Percentiles rank a stretch among this genome's conserved stretches.
phyloP scores from a whole-genome alignment of 345 rosid genomes.

The Trapa bicornis region DNA sequence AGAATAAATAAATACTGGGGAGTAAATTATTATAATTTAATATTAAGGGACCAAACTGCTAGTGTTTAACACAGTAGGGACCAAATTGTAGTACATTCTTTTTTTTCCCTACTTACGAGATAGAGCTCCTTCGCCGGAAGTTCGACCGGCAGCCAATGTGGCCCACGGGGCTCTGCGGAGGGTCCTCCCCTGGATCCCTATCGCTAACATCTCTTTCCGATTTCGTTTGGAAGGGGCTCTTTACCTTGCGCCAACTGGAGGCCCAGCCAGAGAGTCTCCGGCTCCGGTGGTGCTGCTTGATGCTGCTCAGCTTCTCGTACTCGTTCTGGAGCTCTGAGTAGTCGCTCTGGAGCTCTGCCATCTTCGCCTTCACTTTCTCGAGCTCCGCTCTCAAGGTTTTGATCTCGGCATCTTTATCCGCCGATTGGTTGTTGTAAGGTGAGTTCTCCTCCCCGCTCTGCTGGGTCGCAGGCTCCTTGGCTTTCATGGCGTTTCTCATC shows the following conservation, averaged over 20 bases:
- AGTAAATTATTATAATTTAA: too few relatives aligned
- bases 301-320: slow-evolving; percentile 37
- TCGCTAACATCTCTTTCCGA: slow-evolving; percentile 15
- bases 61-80: too few relatives aligned
- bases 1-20: too few relatives aligned
- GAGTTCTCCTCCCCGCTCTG: slow-evolving; percentile 26
- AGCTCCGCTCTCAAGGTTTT: slow-evolving; percentile 46
- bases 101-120: slow-evolving; percentile 19
- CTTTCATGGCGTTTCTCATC: slow-evolving; percentile 58
- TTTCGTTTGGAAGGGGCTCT: slow-evolving; percentile 33
- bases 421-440: slow-evolving; percentile 25
- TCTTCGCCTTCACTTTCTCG: slow-evolving; percentile 37
- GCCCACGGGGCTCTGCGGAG: slow-evolving; percentile 12
- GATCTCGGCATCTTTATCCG: slow-evolving; percentile 32
- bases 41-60: too few relatives aligned
- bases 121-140: slow-evolving; percentile 30
- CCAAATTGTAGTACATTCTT: not conserved
- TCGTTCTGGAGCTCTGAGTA: slow-evolving; percentile 54
- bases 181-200: slow-evolving; percentile 20
- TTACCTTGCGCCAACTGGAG: slow-evolving; percentile 42
- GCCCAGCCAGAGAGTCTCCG: slow-evolving; percentile 24
- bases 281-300: slow-evolving; percentile 41
- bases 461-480: slow-evolving; percentile 26
- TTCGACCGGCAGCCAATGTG: slow-evolving; percentile 13
- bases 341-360: slow-evolving; percentile 54